Evolutionary conservation across 352 stramenopile species (phyloP).

Genomic region (Phytophthora pluvialis): DNA sequence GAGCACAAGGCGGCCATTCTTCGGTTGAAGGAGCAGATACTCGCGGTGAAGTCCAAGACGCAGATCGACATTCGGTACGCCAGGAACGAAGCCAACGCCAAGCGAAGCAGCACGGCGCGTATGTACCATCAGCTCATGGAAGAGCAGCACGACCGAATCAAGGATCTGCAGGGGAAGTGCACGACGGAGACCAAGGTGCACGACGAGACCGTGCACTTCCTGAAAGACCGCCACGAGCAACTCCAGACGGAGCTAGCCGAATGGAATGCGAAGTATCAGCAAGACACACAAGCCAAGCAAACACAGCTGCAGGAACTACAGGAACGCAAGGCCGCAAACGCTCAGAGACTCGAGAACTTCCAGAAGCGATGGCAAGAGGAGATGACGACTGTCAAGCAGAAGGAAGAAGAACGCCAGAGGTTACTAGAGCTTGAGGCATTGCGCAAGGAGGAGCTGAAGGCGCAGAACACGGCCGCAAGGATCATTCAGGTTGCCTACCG

Average conservation of each 20-base stretch:
- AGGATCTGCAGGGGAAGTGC: constrained; percentile 66
- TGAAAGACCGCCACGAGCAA: constrained; percentile 81
- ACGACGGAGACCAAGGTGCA: constrained; percentile 74
- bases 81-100: constrained; percentile 84
- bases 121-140: constrained; percentile 86
- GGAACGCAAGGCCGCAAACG: constrained; percentile 60
- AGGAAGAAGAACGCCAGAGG: constrained; percentile 74
- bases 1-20: constrained; percentile 78
- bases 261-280: constrained; percentile 84
- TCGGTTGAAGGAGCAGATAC: constrained; percentile 85
- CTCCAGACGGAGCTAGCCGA: constrained; percentile 66
- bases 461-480: constrained; percentile 67
- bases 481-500: constrained; percentile 77
- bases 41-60: constrained; percentile 85
- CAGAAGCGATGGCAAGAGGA: constrained; percentile 78
- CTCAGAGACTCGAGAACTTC: constrained; percentile 67
- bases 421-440: constrained; percentile 69
- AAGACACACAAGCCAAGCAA: constrained; percentile 81
- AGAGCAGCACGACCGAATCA: constrained; percentile 76
- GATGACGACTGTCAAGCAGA: constrained; percentile 72
- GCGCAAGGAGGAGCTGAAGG: constrained; percentile 71
- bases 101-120: constrained; percentile 75
- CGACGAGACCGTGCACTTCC: constrained; percentile 77
- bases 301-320: constrained; percentile 64
- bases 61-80: constrained; percentile 85